These are phyloP conservation scores for Paxillus rubicundulus DNA, from an alignment of 768 basidiomycete genomes.

Conservation along the genomic window DNA sequence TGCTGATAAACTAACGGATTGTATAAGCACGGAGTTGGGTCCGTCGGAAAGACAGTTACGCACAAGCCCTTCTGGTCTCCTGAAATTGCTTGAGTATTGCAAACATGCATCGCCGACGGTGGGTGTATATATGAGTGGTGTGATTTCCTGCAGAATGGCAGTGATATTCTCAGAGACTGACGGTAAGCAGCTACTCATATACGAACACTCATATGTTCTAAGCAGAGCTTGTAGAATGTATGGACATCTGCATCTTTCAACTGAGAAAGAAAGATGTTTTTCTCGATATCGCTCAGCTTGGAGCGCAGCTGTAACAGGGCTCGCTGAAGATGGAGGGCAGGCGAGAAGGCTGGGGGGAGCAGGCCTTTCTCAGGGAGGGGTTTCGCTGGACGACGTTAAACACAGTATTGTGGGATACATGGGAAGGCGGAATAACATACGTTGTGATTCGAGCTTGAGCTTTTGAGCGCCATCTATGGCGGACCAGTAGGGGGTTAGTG, in stretches of 20 bases:
- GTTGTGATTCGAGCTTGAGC: constrained; percentile 57
- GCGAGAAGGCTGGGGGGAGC: constrained; percentile 57
- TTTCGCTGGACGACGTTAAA: constrained; percentile 33
- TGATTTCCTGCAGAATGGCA: constrained; percentile 41
- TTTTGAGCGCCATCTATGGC: constrained; percentile 62
- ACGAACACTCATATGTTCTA: constrained; percentile 54
- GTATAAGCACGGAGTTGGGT: background rate
- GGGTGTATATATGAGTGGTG: constrained; percentile 88
- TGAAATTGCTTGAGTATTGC: constrained; percentile 77
- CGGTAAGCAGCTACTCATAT: background rate
- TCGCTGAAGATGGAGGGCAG: constrained; percentile 51
- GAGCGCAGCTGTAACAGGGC: constrained; percentile 70
- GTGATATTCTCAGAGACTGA: background rate
- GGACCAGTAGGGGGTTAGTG: constrained; percentile 69
- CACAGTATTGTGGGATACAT: background rate
- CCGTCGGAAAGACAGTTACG: constrained; percentile 14
- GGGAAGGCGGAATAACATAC: constrained; percentile 33
- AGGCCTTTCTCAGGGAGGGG: constrained; percentile 51
- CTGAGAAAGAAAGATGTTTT: constrained; percentile 80
- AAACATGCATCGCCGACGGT: constrained; percentile 90
- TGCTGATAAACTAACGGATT: constrained; percentile 61
- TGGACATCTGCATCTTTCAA: constrained; percentile 69
- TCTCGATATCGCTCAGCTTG: constrained; percentile 72
- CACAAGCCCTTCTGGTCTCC: constrained; percentile 72
- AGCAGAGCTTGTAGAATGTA: constrained; percentile 77